Conservation (phyloP, 2,329 filamentous ascomycete genomes). For the Pseudovirgaria hyperparasitica region DNA sequence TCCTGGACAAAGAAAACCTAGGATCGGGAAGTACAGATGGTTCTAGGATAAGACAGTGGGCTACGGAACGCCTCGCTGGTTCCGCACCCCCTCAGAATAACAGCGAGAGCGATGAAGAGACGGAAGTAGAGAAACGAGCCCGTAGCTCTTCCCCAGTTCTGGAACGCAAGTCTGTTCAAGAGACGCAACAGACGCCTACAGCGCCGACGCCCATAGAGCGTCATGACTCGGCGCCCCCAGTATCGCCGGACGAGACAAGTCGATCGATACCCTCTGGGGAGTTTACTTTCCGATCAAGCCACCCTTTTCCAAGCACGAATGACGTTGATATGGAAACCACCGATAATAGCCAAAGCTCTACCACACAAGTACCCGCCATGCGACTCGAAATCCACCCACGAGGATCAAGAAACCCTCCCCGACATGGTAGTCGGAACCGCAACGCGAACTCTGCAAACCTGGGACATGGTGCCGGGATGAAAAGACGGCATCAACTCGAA, state of each 20-base stretch:
- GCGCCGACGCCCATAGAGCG: slow-evolving; percentile 26
- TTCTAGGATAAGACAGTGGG: slow-evolving; percentile 52
- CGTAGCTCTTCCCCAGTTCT: slow-evolving; percentile 46
- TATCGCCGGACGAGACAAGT: slow-evolving; percentile 7
- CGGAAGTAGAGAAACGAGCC: slow-evolving; percentile 46
- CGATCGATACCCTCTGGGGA: slow-evolving; percentile 13
- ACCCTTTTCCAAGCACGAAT: slow-evolving; percentile 41
- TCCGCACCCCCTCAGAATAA: slow-evolving; percentile 40
- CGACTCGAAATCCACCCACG: slow-evolving; percentile 13
- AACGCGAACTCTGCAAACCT: slow-evolving; percentile 31
- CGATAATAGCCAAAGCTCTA: slow-evolving; percentile 42
- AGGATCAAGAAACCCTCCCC: slow-evolving; percentile 22
- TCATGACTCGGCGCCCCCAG: slow-evolving; percentile 18
- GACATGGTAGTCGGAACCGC: slow-evolving; percentile 18
- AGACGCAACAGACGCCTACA: slow-evolving; percentile 19
- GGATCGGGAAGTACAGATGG: slow-evolving; percentile 71
- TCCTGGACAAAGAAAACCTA: slow-evolving; percentile 71
- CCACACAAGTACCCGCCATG: slow-evolving; percentile 4
- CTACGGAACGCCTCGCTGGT: slow-evolving; percentile 56
- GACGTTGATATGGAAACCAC: slow-evolving; percentile 47
- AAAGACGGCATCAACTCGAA: slow-evolving; percentile 59
- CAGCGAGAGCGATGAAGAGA: slow-evolving; percentile 58
- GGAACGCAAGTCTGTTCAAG: slow-evolving; percentile 34
- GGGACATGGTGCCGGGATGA: slow-evolving; percentile 54
- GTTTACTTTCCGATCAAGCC: slow-evolving; percentile 58